Evolutionary conservation across 2,329 filamentous ascomycete species (phyloP).

Genomic region (Canariomyces notabilis): DNA sequence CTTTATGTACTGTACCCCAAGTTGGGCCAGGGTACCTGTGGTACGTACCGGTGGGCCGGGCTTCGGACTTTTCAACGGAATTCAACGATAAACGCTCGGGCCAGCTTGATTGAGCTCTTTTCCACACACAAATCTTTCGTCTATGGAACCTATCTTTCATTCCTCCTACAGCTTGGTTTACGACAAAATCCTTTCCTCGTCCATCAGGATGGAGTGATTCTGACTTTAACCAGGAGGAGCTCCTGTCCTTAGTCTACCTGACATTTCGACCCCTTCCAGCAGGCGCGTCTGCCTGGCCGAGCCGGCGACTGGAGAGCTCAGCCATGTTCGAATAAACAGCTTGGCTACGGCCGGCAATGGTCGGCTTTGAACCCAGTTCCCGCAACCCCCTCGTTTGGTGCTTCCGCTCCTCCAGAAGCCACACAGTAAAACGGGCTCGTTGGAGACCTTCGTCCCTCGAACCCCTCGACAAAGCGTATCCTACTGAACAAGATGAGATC

Average conservation of each 20-base stretch:
- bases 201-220: no score
- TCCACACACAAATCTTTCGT: no score
- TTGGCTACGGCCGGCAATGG: constrained; percentile 32
- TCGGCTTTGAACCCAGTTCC: constrained; percentile 29
- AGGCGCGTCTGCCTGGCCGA: constrained; percentile 10
- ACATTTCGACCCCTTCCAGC: neutral
- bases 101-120: no score
- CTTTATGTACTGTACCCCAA: no score
- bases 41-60: no score
- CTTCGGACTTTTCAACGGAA: no score
- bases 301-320: constrained; percentile 8
- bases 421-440: neutral
- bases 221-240: constrained; percentile 1
- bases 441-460: neutral
- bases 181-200: no score
- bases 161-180: no score
- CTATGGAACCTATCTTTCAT: no score
- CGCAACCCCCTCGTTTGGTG: constrained; percentile 6
- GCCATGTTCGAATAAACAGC: constrained; percentile 13
- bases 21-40: no score
- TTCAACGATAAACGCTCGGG: no score
- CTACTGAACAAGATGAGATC: constrained; percentile 22
- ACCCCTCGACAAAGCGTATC: neutral
- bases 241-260: no score
- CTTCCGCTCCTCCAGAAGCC: constrained; percentile 16